Percentiles rank a stretch among this genome's conserved stretches.
Evolutionary conservation across 1,284 basidiomycete genomes (phyloP).

Genomic region (Apiotrichum mycotoxinovorans): DNA sequence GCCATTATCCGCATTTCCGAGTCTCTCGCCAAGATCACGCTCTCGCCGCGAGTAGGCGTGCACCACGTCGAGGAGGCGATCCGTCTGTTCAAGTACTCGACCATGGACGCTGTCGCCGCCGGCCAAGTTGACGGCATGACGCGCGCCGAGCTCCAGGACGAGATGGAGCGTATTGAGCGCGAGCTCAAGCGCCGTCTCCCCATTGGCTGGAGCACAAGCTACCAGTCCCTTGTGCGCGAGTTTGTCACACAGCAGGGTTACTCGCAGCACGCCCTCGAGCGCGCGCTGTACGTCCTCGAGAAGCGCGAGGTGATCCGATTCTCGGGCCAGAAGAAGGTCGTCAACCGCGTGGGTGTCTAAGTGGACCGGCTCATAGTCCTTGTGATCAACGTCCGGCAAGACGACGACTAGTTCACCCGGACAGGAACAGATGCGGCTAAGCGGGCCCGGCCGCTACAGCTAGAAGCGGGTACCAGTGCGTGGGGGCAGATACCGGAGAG

Average conservation of each 20-base stretch:
- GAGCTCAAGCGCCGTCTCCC: slow-evolving; percentile 85
- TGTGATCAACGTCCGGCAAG: too few relatives aligned
- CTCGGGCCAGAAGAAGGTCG: slow-evolving; percentile 61
- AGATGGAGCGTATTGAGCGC: slow-evolving; percentile 87
- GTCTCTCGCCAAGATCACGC: slow-evolving; percentile 88
- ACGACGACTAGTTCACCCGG: too few relatives aligned
- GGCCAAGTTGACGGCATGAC: slow-evolving; percentile 84
- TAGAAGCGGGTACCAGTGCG: too few relatives aligned
- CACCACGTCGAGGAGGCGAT: slow-evolving; percentile 99
- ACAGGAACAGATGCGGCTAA: too few relatives aligned
- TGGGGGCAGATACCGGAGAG: too few relatives aligned
- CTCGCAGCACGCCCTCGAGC: slow-evolving; percentile 85
- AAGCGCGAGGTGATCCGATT: slow-evolving; percentile 93
- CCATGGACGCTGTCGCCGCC: slow-evolving; percentile 97
- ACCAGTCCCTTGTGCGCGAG: slow-evolving; percentile 88
- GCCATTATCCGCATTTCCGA: slow-evolving; percentile 99
- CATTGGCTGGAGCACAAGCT: slow-evolving; percentile 95
- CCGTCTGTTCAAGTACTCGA: slow-evolving; percentile 95
- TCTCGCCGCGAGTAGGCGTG: slow-evolving; percentile 78
- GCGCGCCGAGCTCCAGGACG: slow-evolving; percentile 86
- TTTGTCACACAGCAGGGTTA: slow-evolving; percentile 92
- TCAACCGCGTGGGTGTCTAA: slow-evolving; percentile 43
- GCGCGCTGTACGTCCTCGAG: slow-evolving; percentile 87
- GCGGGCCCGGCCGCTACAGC: too few relatives aligned
- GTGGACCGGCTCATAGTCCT: background rate